Conservation (phyloP, 441 rosid species). For the Bocquillonia castaneifolia region DNA sequence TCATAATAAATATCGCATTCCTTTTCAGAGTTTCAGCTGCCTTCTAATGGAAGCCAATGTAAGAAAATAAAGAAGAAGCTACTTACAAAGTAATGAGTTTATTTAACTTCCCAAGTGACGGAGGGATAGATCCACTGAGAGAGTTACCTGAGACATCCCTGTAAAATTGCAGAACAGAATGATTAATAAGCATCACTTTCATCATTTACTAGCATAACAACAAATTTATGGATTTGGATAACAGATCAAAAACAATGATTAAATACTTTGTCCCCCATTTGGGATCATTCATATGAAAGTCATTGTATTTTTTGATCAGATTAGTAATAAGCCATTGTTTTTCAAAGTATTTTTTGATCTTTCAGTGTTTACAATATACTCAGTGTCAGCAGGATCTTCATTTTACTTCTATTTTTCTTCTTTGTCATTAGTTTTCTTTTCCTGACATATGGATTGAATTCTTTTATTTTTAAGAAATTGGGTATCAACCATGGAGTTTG, state of each 20-base stretch:
- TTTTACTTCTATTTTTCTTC: neutral
- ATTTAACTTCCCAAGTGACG: slow-evolving; percentile 65
- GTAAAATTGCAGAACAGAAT: slow-evolving; percentile 9
- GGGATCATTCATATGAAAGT: slow-evolving; percentile 4
- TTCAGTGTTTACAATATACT: neutral
- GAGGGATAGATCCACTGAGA: slow-evolving; percentile 68
- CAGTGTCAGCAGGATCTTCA: neutral
- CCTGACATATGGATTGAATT: neutral
- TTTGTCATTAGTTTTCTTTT: neutral
- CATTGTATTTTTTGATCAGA: neutral
- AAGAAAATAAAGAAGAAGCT: slow-evolving; percentile 18
- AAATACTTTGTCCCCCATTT: slow-evolving; percentile 1
- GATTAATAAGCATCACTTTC: slow-evolving; percentile 3
- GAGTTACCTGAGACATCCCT: slow-evolving; percentile 89
- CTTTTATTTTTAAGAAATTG: neutral
- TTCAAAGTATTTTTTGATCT: slow-evolving; percentile 3
- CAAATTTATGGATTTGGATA: neutral
- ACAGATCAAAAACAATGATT: neutral
- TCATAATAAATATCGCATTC: slow-evolving; percentile 16
- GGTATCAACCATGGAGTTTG: neutral
- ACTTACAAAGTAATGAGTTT: slow-evolving; percentile 68
- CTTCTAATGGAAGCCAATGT: neutral
- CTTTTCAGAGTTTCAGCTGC: slow-evolving; percentile 1
- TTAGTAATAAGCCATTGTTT: neutral
- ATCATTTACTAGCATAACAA: neutral